Evolutionary conservation across 306 rosid species (phyloP), one percentile per base, ranked within the genome.

Genomic region (Betula pendula): DNA sequence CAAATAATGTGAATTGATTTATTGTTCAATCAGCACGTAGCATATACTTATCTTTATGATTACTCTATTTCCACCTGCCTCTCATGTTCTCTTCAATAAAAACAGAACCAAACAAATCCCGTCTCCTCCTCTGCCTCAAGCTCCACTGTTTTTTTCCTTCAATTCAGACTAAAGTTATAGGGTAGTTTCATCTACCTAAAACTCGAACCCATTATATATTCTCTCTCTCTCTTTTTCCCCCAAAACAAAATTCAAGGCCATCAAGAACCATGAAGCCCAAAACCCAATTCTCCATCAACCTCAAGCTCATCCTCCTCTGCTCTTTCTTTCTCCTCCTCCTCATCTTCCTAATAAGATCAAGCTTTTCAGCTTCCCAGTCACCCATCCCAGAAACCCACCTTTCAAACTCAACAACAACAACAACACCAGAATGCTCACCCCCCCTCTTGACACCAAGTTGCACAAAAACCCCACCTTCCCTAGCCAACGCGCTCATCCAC

Each of bases 401-500:
- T 6, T 70, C 91, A 79, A 87, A 71, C 70, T 59, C 89, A 51
- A 43, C 77, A 43, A 67, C 20, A 65, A 17, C 62, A 43, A 1
- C 70, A 71, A 22, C 73, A 6, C 7, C 73, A 53, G 59, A 77
- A 63, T 87, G 90, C 60, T 78, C 81, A 9, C 51, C 88, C 58
- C 56, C 25, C 3, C 85, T 89, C 8, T 62, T 74, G 43, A 72
- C 68, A 5, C 78, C 82, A 3, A 79, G 86, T 52, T 94, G 98
- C 90, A 88, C 80, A 55, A 95, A 90, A 75, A 81, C 84, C 66
- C 97, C 97, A 2, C 87, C 88, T 55, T 90, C 97, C 69, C 31
- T 95, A 22, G 87, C 92, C 35, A 85, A 87, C 25, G 93, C 97
- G 31, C 55, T 95, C 8, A 87, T 95, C 90, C 96, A 95, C 77